phyloP scores from a whole-genome alignment of 257 asterid species.

The Nicotiana undulata region DNA sequence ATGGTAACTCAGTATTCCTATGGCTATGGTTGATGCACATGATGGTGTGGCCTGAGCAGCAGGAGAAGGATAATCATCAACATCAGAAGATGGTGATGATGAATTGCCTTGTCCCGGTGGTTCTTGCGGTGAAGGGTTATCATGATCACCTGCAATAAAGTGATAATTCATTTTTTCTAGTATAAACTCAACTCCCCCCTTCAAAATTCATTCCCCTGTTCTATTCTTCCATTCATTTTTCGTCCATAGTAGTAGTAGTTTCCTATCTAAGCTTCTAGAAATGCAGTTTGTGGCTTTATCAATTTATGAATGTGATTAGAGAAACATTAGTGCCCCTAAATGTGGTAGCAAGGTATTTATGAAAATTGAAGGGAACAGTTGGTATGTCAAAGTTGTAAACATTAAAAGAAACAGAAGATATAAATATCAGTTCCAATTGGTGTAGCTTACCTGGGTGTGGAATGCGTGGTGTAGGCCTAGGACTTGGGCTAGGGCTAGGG shows the following conservation, averaged over 20 bases:
- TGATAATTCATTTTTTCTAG: neutral
- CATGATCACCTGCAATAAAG: constrained; percentile 3
- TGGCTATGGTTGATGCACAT: neutral
- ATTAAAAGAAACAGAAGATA: neutral
- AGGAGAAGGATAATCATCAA: neutral
- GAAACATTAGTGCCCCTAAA: neutral
- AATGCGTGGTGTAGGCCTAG: neutral
- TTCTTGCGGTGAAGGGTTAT: neutral
- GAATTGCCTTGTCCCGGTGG: neutral
- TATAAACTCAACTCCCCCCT: neutral
- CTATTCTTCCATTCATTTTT: neutral
- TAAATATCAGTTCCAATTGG: no score
- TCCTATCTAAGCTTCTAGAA: neutral
- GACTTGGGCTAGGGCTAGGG: neutral
- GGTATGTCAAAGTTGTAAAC: neutral
- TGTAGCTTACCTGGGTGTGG: neutral
- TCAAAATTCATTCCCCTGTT: neutral
- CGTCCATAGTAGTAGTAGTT: neutral
- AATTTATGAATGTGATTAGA: neutral
- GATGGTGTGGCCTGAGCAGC: neutral
- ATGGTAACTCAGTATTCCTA: no score
- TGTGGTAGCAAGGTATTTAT: neutral
- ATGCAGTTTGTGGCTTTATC: neutral
- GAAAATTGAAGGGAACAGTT: neutral
- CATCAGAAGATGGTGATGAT: neutral